Evolutionary conservation across 2,329 filamentous ascomycete species (phyloP).

Genomic region (Zasmidium citrigriseum): DNA sequence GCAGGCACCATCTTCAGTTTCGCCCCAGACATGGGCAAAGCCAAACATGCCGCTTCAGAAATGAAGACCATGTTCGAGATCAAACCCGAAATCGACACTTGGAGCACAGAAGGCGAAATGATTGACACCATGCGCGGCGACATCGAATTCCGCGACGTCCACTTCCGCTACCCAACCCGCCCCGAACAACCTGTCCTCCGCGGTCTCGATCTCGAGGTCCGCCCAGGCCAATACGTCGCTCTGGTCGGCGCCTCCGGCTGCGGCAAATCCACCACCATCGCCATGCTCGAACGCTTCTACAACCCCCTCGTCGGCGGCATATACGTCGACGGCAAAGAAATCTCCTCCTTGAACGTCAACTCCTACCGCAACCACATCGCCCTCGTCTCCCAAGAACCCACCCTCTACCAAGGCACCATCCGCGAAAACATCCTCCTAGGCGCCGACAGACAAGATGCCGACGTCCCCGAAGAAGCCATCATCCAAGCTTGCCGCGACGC

Average conservation of each 20-base stretch:
- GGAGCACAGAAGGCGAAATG: constrained; percentile 68
- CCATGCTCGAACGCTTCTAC: constrained; percentile 90
- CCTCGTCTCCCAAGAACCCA: constrained; percentile 91
- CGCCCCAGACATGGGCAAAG: constrained; percentile 90
- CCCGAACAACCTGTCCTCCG: constrained; percentile 90
- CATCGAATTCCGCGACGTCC: constrained; percentile 88
- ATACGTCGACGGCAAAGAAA: constrained; percentile 79
- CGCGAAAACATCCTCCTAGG: constrained; percentile 87
- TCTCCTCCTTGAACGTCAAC: constrained; percentile 78
- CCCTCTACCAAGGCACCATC: constrained; percentile 89
- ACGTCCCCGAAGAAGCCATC: constrained; percentile 71
- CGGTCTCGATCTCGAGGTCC: constrained; percentile 72
- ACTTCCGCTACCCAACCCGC: constrained; percentile 91
- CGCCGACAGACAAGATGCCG: constrained; percentile 56
- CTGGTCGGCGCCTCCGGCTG: constrained; percentile 93
- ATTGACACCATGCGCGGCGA: constrained; percentile 69
- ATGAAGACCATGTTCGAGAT: constrained; percentile 84
- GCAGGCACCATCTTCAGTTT: constrained; percentile 88
- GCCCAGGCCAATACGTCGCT: constrained; percentile 80
- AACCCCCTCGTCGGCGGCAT: constrained; percentile 80
- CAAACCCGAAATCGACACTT: constrained; percentile 77
- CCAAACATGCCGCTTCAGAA: constrained; percentile 76
- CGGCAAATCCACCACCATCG: constrained; percentile 92
- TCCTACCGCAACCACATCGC: constrained; percentile 82
- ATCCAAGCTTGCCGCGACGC: constrained; percentile 82